These are phyloP conservation scores for Hondaea fermentalgiana DNA, from an alignment of 108 stramenopile genomes.

Conservation along the genomic window DNA sequence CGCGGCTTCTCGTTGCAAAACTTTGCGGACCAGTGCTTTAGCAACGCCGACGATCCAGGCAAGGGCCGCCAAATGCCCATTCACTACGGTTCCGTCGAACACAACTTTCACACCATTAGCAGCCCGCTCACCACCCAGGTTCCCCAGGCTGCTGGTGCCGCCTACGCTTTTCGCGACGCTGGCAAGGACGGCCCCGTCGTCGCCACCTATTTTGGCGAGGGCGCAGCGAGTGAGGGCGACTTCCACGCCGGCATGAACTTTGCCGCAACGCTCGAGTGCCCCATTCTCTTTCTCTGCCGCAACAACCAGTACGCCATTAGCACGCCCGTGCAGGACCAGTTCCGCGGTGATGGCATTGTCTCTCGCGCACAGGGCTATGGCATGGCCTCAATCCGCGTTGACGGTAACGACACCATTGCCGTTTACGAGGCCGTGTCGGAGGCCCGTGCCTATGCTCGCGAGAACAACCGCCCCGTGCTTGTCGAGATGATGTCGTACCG, in stretches of 20 bases:
- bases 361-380: constrained; percentile 83
- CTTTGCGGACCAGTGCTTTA: constrained; percentile 91
- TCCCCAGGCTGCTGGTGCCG: constrained; percentile 87
- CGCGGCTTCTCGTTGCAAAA: constrained; percentile 88
- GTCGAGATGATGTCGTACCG: constrained; percentile 98
- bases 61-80: constrained; percentile 97
- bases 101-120: constrained; percentile 89
- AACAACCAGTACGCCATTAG: constrained; percentile 98
- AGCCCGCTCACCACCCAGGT: constrained; percentile 89
- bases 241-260: constrained; percentile 93
- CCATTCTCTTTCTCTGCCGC: constrained; percentile 88
- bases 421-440: constrained; percentile 71
- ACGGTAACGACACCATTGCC: constrained; percentile 93
- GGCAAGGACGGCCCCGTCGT: constrained; percentile 41
- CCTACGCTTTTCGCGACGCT: constrained; percentile 70
- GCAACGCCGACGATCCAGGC: constrained; percentile 74
- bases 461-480: constrained; percentile 67
- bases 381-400: constrained; percentile 89
- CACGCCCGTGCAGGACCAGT: constrained; percentile 84
- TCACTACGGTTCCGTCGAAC: constrained; percentile 82
- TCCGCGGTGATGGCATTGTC: constrained; percentile 89
- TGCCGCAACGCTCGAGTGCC: constrained; percentile 75
- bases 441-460: constrained; percentile 46
- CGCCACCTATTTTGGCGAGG: constrained; percentile 90
- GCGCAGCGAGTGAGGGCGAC: constrained; percentile 84